Base-by-base conservation (phyloP, 805 yeast genomes). In the Komagataella kurtzmanii region DNA sequence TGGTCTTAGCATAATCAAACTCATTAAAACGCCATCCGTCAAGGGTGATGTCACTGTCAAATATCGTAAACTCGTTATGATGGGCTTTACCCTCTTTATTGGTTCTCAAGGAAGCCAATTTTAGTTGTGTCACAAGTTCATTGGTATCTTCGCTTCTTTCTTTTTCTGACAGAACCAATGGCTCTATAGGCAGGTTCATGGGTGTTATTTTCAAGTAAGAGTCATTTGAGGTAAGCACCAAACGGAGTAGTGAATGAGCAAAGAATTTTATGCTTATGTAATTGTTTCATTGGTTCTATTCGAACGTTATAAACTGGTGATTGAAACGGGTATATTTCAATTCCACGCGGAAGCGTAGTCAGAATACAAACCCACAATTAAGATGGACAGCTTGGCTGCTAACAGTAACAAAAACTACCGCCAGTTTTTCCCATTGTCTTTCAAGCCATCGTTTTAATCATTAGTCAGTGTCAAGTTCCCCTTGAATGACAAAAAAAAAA, bases 11-110 rank as follows among this genome's bases (percentile, higher is more conserved):
- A 61, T 87, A 91, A 59, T 87, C 97, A 86, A 88, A 90, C 57
- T 91, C 99, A 53, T 82, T 80, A 67, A 88, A 89, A 64, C 82
- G 86, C 98, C 98, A 91, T 50, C 73, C 64, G 19, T 54, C 49
- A 6, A 66, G 52, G 8, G 55, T 54, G 3, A 53, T 51, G 19
- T 59, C 54, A 4, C 66, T 51, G 17, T 58, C 58, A 40, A 52
- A 52, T 1, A 66, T 50, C 5, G 49, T 52, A 52, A 62, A 59
- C 7, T 57, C 53, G 17, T 56, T 54, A 47, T 58, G 63, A 49
- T 54, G 58, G 14, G 62, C 66, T 14, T 56, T 55, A 1, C 68
- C 69, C 45, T 55, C 56, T 40, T 55, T 60, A 24, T n/a, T 23
- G 18, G 24, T 45, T 7, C 6, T 45, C 18, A 19, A 6, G 17